Conservation (phyloP, 2,329 filamentous ascomycete species). For the Arachnomyces sp. region DNA sequence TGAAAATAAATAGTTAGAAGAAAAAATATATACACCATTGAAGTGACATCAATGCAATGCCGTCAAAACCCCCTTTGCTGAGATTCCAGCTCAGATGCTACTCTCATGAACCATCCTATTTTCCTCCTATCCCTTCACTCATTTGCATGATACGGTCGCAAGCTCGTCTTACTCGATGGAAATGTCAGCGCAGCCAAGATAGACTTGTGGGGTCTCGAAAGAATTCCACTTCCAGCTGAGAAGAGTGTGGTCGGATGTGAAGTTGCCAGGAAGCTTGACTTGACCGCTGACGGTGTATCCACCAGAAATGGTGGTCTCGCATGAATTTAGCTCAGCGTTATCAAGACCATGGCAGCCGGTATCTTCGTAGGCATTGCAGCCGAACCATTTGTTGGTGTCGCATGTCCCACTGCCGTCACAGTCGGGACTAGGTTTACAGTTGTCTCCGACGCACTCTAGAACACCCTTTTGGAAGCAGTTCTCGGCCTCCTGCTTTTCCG, state of each 20-base stretch:
- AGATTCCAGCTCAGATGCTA: no score
- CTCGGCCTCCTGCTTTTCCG: slow-evolving; percentile 48
- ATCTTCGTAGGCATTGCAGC: slow-evolving; percentile 41
- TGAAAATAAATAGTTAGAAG: no score
- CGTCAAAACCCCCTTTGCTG: no score
- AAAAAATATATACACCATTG: no score
- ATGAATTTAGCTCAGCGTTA: slow-evolving; percentile 36
- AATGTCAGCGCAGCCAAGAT: slow-evolving; percentile 48
- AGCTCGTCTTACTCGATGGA: no score
- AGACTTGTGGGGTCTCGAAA: slow-evolving; percentile 48
- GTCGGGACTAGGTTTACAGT: slow-evolving; percentile 44
- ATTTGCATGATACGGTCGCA: no score
- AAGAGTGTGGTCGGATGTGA: slow-evolving; percentile 43
- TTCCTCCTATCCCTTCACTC: no score
- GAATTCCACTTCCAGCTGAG: slow-evolving; percentile 50
- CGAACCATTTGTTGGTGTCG: slow-evolving; percentile 49
- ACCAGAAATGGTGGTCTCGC: slow-evolving; percentile 46
- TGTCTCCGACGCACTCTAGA: slow-evolving; percentile 44
- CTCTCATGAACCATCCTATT: no score
- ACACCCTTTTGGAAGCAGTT: slow-evolving; percentile 45
- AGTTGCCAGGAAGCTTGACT: slow-evolving; percentile 45
- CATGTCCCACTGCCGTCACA: slow-evolving; percentile 39
- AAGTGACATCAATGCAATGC: no score
- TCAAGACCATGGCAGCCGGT: slow-evolving; percentile 31
- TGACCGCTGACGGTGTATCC: slow-evolving; percentile 48